phyloP scores from a whole-genome alignment of 2,329 filamentous ascomycete species.

The Aspergillus amoenus region DNA sequence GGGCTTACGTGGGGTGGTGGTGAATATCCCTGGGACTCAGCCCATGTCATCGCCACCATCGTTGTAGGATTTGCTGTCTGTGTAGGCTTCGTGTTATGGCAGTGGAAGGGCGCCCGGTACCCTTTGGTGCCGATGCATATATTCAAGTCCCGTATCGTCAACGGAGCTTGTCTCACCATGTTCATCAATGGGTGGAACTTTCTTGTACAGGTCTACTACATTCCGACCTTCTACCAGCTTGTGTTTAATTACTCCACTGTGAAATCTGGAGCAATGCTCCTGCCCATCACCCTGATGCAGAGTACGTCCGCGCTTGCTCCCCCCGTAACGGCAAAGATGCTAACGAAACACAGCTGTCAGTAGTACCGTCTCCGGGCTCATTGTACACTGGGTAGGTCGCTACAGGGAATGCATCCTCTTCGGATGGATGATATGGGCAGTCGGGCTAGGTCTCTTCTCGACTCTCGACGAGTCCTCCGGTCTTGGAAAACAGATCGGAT shows the following conservation, averaged over 20 bases:
- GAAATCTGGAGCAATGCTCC: conserved; percentile 51
- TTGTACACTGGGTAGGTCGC: conserved; percentile 54
- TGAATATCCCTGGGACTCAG: conserved; percentile 57
- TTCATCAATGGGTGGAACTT: conserved; percentile 62
- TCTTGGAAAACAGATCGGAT: conserved; percentile 56
- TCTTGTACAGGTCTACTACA: conserved; percentile 60
- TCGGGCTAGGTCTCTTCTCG: conserved; percentile 54
- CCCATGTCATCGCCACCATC: conserved; percentile 56
- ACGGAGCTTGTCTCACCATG: conserved; percentile 57
- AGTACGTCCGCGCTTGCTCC: conserved; percentile 19
- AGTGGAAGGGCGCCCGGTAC: conserved; percentile 32
- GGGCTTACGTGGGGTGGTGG: conserved; percentile 61
- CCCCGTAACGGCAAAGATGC: background rate
- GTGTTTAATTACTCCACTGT: conserved; percentile 47
- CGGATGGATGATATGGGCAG: conserved; percentile 54
- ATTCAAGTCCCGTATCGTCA: conserved; percentile 54
- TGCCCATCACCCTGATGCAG: conserved; percentile 53
- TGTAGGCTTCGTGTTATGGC: conserved; percentile 31
- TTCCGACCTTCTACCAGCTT: conserved; percentile 63
- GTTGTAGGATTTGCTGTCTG: conserved; percentile 46
- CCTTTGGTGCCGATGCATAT: conserved; percentile 48
- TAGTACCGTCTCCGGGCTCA: conserved; percentile 52
- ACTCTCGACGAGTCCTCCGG: conserved; percentile 51
- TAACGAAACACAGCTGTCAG: conserved; percentile 36
- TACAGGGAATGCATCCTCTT: conserved; percentile 57